Evolutionary conservation across 2,329 filamentous ascomycete genomes (phyloP), one percentile per base, ranked within the genome.

Genomic region (Dactylellina leptospora): DNA sequence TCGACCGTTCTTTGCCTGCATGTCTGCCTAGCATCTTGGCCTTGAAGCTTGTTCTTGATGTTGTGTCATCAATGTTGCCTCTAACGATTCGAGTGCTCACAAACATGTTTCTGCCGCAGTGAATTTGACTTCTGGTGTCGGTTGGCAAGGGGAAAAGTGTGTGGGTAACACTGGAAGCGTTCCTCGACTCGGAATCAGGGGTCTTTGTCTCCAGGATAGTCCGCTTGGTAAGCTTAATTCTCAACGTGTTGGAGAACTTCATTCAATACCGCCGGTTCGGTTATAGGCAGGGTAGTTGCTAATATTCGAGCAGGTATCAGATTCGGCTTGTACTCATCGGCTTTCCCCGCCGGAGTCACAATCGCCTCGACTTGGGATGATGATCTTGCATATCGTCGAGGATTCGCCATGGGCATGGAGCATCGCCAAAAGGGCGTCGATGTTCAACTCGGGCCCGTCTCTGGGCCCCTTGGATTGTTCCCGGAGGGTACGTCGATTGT

Each of bases 331-430:
- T 74, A 70, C 74, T 81, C 81, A 58, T 85, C 83, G 20, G 83
- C 83, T 1, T 85, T 83, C 74, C 83, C 84, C 2, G 83, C 84
- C 3, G 84, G 83, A 4, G 79, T 85, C 33, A 85, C 84, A 0
- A 81, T 83, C 1, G 84, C 83, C 20, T 82, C 84, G 6, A 85
- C 83, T 0, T 85, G 83, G 83, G 84, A 83, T 76, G 83, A 82
- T 73, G 80, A 82, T 13, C 75, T 85, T 64, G 58, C 63, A 13
- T 81, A 82, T 64, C 79, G 81, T 27, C 80, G 84, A 59, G 84
- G 82, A 18, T 78, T 80, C 62, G 79, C 81, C 59, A 81, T 85
- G 80, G 84, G 83, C 10, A 75, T 78, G 8, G 75, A 76, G 36
- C 74, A 75, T 55, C 75, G 75, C 27, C 56, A 66, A 55, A 76